phyloP scores from a whole-genome alignment of 208 protist species.

The Pavlovales sp. region DNA sequence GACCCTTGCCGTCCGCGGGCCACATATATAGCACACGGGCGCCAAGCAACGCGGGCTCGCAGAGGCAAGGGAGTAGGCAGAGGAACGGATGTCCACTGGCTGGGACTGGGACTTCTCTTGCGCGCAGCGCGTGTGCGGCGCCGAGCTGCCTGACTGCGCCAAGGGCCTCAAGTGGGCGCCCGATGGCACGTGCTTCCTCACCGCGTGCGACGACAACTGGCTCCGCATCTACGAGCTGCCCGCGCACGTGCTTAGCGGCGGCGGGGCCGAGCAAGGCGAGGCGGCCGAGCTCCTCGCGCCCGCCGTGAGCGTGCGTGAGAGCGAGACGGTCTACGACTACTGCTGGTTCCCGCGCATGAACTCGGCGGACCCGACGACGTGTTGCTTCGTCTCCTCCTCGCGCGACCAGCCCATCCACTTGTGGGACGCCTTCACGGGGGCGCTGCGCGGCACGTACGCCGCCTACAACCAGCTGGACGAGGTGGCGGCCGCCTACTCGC shows the following conservation, averaged over 20 bases:
- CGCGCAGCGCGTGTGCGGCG: neutral
- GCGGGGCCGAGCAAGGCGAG: neutral
- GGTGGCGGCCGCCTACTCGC: slow-evolving; percentile 34
- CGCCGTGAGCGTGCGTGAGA: slow-evolving; percentile 1
- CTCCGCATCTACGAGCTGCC: slow-evolving; percentile 48
- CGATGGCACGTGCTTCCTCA: slow-evolving; percentile 54
- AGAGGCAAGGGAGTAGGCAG: too few relatives aligned
- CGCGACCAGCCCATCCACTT: slow-evolving; percentile 56
- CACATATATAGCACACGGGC: too few relatives aligned
- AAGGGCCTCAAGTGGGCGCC: slow-evolving; percentile 49
- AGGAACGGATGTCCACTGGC: too few relatives aligned
- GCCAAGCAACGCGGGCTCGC: too few relatives aligned
- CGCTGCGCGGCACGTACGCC: slow-evolving; percentile 37
- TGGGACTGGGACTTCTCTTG: too few relatives aligned
- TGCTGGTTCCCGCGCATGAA: slow-evolving; percentile 48
- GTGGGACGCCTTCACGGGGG: slow-evolving; percentile 58
- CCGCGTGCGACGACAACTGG: slow-evolving; percentile 43
- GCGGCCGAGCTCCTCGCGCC: neutral
- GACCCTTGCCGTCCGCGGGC: too few relatives aligned
- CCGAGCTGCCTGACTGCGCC: slow-evolving; percentile 1
- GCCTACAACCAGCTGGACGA: slow-evolving; percentile 51
- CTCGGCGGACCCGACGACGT: slow-evolving; percentile 48
- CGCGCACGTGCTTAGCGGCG: neutral
- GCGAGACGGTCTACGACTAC: slow-evolving; percentile 57
- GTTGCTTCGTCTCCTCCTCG: slow-evolving; percentile 47